Base-by-base conservation (phyloP, 495 filamentous ascomycete species). In the Thermothielavioides terrestris region DNA sequence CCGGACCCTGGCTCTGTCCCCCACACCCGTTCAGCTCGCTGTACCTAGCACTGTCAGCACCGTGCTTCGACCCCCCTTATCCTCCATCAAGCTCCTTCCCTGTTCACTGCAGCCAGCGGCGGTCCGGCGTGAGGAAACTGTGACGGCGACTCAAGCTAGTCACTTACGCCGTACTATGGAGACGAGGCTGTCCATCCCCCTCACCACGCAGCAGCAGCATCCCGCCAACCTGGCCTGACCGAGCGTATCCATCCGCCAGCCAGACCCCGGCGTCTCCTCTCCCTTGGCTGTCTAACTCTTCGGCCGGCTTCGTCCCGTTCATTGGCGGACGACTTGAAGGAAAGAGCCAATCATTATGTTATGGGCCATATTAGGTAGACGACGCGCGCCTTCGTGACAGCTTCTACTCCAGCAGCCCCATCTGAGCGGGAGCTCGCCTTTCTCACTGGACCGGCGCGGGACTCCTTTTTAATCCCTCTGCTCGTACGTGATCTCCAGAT, bases 331-430 rank as follows among this genome's bases (percentile, higher is more conserved):
- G 50, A 34, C 44, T 58, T 49, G 55, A 57, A 25, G n/a, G 32
- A 21, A 54, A 37, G 46, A 35, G 57, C 70, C 70, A 73, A 73
- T 73, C 70, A 73, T 70, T 68, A 50, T 42, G 64, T 65, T 60
- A 49, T 63, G 58, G 60, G 15, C 53, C 60, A 46, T 55, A 55
- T 35, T 43, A 53, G 60, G 59, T 55, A 63, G 57, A 57, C 53
- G 61, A 66, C 52, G 57, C 49, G 68, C 61, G 55, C 58, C 60
- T 60, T 56, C 42, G 55, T 58, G 53, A 60, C 48, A 57, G 53
- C 50, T 55, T 46, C 52, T 37, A 54, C 38, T 43, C 49, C 49
- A 54, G 51, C 53, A 48, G 42, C 27, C 54, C 37, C 44, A 21
- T 53, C 35, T 42, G 27, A 38, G 55, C 47, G 52, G 15, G 43